phyloP scores from a whole-genome alignment of 176 grass and related monocot species.

The Rhipidocladum racemiflorum region DNA sequence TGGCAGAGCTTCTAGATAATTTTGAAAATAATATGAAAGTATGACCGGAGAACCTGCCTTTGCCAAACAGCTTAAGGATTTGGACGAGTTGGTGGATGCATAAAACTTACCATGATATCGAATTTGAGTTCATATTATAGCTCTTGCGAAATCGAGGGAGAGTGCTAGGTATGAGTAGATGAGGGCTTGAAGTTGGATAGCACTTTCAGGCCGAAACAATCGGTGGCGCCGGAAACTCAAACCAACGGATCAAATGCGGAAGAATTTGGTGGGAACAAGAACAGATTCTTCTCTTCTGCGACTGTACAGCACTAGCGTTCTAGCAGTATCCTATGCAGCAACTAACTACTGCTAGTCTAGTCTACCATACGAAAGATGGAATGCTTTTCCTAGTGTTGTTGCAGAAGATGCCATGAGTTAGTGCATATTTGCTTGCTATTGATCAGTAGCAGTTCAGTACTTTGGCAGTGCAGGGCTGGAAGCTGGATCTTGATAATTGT shows the following conservation, averaged over 20 bases:
- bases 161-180: not conserved
- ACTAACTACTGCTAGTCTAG: not conserved
- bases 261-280: not conserved
- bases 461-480: not conserved
- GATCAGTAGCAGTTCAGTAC: not conserved
- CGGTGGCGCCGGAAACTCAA: not conserved
- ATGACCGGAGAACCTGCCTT: not conserved
- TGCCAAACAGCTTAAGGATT: not conserved
- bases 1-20: no score
- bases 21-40: not conserved
- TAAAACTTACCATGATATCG: not conserved
- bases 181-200: not conserved
- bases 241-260: not conserved
- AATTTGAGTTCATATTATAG: no score
- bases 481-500: not conserved
- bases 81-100: not conserved
- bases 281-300: constrained; percentile 4
- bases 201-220: not conserved
- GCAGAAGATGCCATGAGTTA: not conserved
- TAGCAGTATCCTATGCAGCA: constrained; percentile 17
- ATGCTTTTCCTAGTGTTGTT: not conserved
- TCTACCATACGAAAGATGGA: not conserved
- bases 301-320: constrained; percentile 19
- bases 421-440: not conserved
- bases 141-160: not conserved